Evolutionary conservation across 768 basidiomycete species (phyloP).

Genomic region (Mycena pura): DNA sequence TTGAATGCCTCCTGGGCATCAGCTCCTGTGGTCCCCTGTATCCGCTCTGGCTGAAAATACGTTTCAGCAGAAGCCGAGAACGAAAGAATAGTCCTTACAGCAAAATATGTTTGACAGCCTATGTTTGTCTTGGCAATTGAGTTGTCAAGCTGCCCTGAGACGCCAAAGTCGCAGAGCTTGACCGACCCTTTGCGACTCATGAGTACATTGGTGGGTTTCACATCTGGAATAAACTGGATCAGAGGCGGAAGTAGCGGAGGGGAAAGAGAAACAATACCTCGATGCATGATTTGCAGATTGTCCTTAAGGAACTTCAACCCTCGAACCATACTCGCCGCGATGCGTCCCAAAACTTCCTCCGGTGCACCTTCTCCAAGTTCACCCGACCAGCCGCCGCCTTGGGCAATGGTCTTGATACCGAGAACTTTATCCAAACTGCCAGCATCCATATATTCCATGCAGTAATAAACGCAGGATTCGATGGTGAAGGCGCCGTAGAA

Average conservation of each 20-base stretch:
- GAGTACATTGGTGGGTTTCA: conserved; percentile 94
- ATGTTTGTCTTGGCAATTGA: conserved; percentile 98
- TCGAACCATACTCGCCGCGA: conserved; percentile 82
- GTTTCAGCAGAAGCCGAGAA: conserved; percentile 1
- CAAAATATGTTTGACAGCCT: conserved; percentile 99
- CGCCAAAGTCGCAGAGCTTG: conserved; percentile 99
- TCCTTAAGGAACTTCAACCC: conserved; percentile 97
- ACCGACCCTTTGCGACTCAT: conserved; percentile 87
- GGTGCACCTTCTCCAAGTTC: conserved; percentile 54
- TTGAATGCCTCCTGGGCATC: conserved; percentile 86
- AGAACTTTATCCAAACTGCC: conserved; percentile 90
- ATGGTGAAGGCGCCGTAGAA: conserved; percentile 99
- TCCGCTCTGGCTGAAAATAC: conserved; percentile 82
- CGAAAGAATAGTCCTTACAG: conserved; percentile 56
- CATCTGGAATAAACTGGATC: conserved; percentile 58
- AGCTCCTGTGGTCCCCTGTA: conserved; percentile 64
- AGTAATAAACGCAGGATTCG: conserved; percentile 99
- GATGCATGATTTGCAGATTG: conserved; percentile 80
- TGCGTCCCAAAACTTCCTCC: conserved; percentile 84
- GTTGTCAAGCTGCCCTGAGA: conserved; percentile 96
- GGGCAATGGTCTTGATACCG: conserved; percentile 37
- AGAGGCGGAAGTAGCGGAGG: conserved; percentile 11
- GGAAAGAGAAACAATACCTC: conserved; percentile 41
- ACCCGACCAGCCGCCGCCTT: conserved; percentile 25
- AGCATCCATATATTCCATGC: conserved; percentile 99